Evolutionary conservation across 2,329 filamentous ascomycete species (phyloP).

Genomic region (Aspergillus fructus): DNA sequence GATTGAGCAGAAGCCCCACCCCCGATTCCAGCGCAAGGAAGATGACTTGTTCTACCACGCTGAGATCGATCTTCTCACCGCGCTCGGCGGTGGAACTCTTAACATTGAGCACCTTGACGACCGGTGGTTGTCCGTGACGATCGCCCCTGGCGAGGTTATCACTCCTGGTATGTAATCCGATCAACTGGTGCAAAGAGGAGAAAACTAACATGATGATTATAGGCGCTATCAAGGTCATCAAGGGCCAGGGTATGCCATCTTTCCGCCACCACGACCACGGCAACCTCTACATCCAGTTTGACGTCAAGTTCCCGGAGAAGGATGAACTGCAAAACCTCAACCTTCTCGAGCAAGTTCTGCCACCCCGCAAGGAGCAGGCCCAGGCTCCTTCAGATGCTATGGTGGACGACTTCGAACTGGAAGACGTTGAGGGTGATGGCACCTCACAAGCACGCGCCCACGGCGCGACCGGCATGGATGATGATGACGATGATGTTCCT

Average conservation of each 20-base stretch:
- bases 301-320: slow-evolving; percentile 92
- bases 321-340: slow-evolving; percentile 69
- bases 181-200: background rate
- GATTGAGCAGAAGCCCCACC: slow-evolving; percentile 98
- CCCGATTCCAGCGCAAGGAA: slow-evolving; percentile 91
- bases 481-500: slow-evolving; percentile 64
- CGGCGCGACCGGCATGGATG: slow-evolving; percentile 65
- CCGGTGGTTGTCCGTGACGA: slow-evolving; percentile 90
- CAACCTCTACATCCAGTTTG: slow-evolving; percentile 96
- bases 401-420: slow-evolving; percentile 84
- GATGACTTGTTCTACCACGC: slow-evolving; percentile 95
- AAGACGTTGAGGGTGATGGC: slow-evolving; percentile 75
- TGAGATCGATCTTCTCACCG: slow-evolving; percentile 93
- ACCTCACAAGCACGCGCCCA: slow-evolving; percentile 65
- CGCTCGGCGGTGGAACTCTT: slow-evolving; percentile 85
- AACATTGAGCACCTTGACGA: slow-evolving; percentile 97
- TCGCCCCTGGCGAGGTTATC: slow-evolving; percentile 92
- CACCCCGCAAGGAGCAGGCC: slow-evolving; percentile 64
- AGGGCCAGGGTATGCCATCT: slow-evolving; percentile 96
- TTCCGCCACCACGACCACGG: slow-evolving; percentile 91
- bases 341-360: slow-evolving; percentile 80
- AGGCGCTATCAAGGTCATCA: slow-evolving; percentile 92
- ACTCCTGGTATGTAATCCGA: slow-evolving; percentile 67
- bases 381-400: slow-evolving; percentile 79
- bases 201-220: slow-evolving; percentile 15